phyloP scores from a whole-genome alignment of 2,329 filamentous ascomycete genomes.

The Oidium heveae region DNA sequence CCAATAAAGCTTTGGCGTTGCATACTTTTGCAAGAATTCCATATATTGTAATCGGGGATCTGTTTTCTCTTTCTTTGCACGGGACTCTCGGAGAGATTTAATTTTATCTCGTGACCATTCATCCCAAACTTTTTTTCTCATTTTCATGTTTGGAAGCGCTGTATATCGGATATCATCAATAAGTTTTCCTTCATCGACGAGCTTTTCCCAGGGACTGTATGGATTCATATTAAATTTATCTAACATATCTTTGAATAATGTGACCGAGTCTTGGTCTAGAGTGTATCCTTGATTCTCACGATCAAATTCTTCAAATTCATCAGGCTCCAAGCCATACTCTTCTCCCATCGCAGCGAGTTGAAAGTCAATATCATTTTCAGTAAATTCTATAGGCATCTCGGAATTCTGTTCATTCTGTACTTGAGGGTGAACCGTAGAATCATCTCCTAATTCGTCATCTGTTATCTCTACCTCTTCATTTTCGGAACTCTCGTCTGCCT shows the following conservation, averaged over 20 bases:
- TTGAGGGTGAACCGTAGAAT: slow-evolving; percentile 24
- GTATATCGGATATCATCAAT: slow-evolving; percentile 75
- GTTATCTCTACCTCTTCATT: slow-evolving; percentile 29
- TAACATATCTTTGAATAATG: slow-evolving; percentile 65
- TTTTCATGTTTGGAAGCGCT: slow-evolving; percentile 54
- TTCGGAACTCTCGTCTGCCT: slow-evolving; percentile 35
- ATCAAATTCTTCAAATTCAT: slow-evolving; percentile 41
- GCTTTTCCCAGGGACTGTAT: slow-evolving; percentile 74
- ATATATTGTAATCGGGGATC: slow-evolving; percentile 70
- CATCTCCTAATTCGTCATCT: slow-evolving; percentile 24
- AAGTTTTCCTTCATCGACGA: slow-evolving; percentile 59
- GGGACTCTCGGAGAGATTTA: slow-evolving; percentile 41
- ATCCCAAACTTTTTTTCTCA: slow-evolving; percentile 59
- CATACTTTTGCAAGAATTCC: slow-evolving; percentile 53
- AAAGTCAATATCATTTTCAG: slow-evolving; percentile 81
- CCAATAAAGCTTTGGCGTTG: slow-evolving; percentile 88
- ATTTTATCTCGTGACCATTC: slow-evolving; percentile 65
- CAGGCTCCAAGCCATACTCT: slow-evolving; percentile 55
- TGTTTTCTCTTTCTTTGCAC: slow-evolving; percentile 50
- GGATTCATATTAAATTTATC: slow-evolving; percentile 64
- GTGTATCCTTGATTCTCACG: slow-evolving; percentile 44
- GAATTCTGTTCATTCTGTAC: slow-evolving; percentile 19
- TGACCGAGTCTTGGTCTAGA: slow-evolving; percentile 49
- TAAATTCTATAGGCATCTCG: slow-evolving; percentile 45
- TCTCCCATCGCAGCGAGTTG: slow-evolving; percentile 77